Conservation (phyloP, 352 stramenopile species). For the Pythium coloratum region DNA sequence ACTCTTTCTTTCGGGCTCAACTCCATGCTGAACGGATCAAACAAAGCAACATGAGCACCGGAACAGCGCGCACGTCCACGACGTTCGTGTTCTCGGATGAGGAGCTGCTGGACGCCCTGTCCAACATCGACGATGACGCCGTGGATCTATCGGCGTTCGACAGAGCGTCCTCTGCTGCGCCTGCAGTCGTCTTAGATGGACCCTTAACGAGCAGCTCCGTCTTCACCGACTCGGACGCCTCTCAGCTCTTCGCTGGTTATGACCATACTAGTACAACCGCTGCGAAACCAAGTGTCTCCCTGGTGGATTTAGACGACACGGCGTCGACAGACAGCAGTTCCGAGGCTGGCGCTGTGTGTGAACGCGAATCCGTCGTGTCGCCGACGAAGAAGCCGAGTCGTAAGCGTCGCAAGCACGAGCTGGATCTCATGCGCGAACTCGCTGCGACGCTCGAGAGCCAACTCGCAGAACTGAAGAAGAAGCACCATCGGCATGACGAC, state of each 20-base stretch:
- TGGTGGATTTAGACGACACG: not conserved
- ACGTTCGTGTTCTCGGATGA: constrained; percentile 43
- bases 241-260: not conserved
- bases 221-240: too few relatives aligned
- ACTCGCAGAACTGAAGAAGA: constrained; percentile 37
- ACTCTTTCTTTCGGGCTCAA: not conserved
- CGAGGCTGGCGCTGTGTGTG: constrained; percentile 9
- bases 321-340: constrained; percentile 18
- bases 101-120: constrained; percentile 51
- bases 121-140: constrained; percentile 28
- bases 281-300: not conserved
- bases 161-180: not conserved
- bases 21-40: not conserved
- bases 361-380: constrained; percentile 1
- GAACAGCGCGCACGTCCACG: constrained; percentile 1
- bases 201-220: too few relatives aligned
- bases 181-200: not conserved
- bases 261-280: not conserved
- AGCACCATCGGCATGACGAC: constrained; percentile 25
- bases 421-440: constrained; percentile 48
- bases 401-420: constrained; percentile 54
- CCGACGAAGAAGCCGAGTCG: constrained; percentile 40
- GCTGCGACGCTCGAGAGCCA: constrained; percentile 46
- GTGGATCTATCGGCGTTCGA: constrained; percentile 8
- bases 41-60: not conserved